Evolutionary conservation across 257 asterid genomes (phyloP), one percentile per base, ranked within the genome.

Genomic region (Fraxinus anomala): DNA sequence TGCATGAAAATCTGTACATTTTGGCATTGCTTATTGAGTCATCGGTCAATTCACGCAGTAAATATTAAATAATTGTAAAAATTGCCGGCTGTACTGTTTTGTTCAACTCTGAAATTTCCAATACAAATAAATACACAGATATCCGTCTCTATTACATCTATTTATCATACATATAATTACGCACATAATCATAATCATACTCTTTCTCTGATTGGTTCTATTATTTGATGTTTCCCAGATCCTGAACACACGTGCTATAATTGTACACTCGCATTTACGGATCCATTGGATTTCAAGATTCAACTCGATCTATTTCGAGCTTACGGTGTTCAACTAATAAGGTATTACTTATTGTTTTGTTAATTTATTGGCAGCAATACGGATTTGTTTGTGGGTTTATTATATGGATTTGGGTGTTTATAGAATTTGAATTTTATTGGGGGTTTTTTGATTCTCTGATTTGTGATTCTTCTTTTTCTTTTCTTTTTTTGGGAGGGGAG

Each of bases 21-120:
- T 12, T 40, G 16, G 47, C 47, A 40, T 40, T 10, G 47, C 1
- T 12, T 11, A 40, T 40, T 10, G 47, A 40, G 47, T 40, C 47
- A 40, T 9, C 47, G 14, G 47, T 40, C 47, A 40, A 36, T 36
- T 36, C 30, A 28, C 30, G 30, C 30, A 28, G 30, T 28, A 28
- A 36, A 36, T 36, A 36, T 7, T 5, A 36, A 36, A 51, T 56
- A 56, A 21, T 23, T 61, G 34, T 70, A 74, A 80, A 74, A 74
- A 54, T 65, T 39, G 84, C 84, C 87, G 87, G 87, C 87, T 74
- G 75, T 70, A 78, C 54, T 80, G 80, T n/a, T n/a, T n/a, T n/a
- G n/a, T n/a, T n/a, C n/a, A 77, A 80, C 61, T 75, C 79, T 71
- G n/a, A 61, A 61, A 21, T 68, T 83, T 73, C 86, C 21, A 66